Conservation (phyloP, 202 grass and related monocot species). For the Alloteropsis angusta region DNA sequence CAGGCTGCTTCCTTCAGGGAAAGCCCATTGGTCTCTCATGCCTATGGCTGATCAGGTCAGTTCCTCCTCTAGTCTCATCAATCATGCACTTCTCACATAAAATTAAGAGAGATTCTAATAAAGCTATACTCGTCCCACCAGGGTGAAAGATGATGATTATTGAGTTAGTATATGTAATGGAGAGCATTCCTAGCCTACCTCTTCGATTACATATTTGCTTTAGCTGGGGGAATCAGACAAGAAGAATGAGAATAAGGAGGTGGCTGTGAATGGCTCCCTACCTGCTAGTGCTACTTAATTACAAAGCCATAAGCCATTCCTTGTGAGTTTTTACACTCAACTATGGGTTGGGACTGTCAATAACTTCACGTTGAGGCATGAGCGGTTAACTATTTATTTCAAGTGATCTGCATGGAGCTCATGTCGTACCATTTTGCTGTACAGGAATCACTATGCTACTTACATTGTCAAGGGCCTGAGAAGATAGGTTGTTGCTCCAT, state of each 20-base stretch:
- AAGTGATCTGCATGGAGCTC: neutral
- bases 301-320: slow-evolving; percentile 45
- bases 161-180: neutral
- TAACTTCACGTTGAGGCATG: neutral
- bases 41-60: too few relatives aligned
- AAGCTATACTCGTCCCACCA: too few relatives aligned
- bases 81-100: too few relatives aligned
- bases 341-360: neutral
- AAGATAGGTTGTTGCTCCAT: slow-evolving; percentile 25
- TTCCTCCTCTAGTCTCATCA: too few relatives aligned
- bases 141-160: too few relatives aligned
- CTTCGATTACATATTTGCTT: neutral
- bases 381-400: neutral
- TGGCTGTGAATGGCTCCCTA: slow-evolving; percentile 45
- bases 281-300: slow-evolving; percentile 32
- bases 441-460: slow-evolving; percentile 53
- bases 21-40: too few relatives aligned
- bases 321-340: slow-evolving; percentile 26
- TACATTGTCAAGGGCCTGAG: slow-evolving; percentile 57
- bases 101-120: too few relatives aligned
- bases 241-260: neutral
- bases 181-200: neutral
- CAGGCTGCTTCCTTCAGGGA: slow-evolving; percentile 34
- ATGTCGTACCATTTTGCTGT: neutral
- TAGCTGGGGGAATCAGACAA: neutral